Percentiles rank a stretch among this genome's conserved stretches.
Evolutionary conservation across 768 basidiomycete species (phyloP).

Genomic region (Pilatotrama ljubarskyi): DNA sequence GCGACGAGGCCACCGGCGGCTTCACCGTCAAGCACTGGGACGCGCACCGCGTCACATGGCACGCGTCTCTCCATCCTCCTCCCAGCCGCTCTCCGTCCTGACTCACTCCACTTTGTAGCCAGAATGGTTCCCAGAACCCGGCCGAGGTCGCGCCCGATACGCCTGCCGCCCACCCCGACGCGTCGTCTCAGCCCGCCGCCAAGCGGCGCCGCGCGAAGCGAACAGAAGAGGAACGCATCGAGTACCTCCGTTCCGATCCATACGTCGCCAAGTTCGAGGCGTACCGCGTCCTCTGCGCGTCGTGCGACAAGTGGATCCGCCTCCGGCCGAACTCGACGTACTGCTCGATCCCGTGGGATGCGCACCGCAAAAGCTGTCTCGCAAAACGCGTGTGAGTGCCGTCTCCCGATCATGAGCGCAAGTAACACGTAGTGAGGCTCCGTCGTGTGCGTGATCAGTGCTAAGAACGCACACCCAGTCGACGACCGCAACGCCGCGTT

Average conservation of each 20-base stretch:
- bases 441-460: slow-evolving; percentile 8
- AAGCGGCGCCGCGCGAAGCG: slow-evolving; percentile 76
- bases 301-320: slow-evolving; percentile 84
- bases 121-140: slow-evolving; percentile 19
- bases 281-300: slow-evolving; percentile 75
- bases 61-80: slow-evolving; percentile 19
- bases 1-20: slow-evolving; percentile 59
- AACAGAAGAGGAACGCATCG: slow-evolving; percentile 75
- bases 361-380: slow-evolving; percentile 79
- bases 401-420: not conserved
- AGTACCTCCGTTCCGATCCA: slow-evolving; percentile 65
- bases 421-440: not conserved
- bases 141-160: slow-evolving; percentile 10
- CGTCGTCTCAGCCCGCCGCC: slow-evolving; percentile 24
- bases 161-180: slow-evolving; percentile 11
- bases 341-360: slow-evolving; percentile 88
- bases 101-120: slow-evolving; percentile 13
- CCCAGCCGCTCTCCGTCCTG: not conserved
- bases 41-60: slow-evolving; percentile 64
- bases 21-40: slow-evolving; percentile 73
- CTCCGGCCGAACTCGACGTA: slow-evolving; percentile 85
- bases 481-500: slow-evolving; percentile 62
- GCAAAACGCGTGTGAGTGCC: slow-evolving; percentile 69
- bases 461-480: slow-evolving; percentile 43
- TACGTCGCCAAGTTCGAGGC: slow-evolving; percentile 82